phyloP scores from a whole-genome alignment of 805 yeast genomes.

The Ogataea degrootiae region DNA sequence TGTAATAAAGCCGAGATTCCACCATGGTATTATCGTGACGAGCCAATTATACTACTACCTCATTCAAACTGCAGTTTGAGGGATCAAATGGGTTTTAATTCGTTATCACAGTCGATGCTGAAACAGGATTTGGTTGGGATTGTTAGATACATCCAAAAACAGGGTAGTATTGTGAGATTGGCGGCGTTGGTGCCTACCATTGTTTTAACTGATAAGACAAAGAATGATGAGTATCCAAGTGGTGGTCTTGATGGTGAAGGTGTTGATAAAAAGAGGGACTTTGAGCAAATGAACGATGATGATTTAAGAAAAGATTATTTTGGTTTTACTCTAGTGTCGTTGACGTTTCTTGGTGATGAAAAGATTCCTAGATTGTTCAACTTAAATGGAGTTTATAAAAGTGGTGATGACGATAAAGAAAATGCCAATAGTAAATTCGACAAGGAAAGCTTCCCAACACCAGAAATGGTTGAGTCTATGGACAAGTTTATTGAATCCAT shows the following conservation, averaged over 20 bases:
- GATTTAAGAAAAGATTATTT: conserved; percentile 22
- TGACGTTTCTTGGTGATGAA: conserved; percentile 77
- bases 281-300: conserved; percentile 16
- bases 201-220: conserved; percentile 20
- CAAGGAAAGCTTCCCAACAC: conserved; percentile 29
- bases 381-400: conserved; percentile 31
- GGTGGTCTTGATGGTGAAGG: conserved; percentile 11
- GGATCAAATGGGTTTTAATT: conserved; percentile 39
- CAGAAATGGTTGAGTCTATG: conserved; percentile 39
- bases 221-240: conserved; percentile 4
- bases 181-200: conserved; percentile 52
- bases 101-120: conserved; percentile 49
- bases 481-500: conserved; percentile 37
- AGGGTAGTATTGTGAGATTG: conserved; percentile 41
- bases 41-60: conserved; percentile 44
- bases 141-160: conserved; percentile 57
- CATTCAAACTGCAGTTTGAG: conserved; percentile 11
- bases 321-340: conserved; percentile 45
- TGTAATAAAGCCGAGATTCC: conserved; percentile 43
- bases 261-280: conserved; percentile 16
- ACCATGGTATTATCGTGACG: conserved; percentile 54
- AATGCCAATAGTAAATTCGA: conserved; percentile 19
- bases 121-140: conserved; percentile 46
- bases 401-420: background rate
- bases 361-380: conserved; percentile 48